Base-by-base conservation (phyloP, 2,329 filamentous ascomycete genomes). In the Talaromyces sp. region DNA sequence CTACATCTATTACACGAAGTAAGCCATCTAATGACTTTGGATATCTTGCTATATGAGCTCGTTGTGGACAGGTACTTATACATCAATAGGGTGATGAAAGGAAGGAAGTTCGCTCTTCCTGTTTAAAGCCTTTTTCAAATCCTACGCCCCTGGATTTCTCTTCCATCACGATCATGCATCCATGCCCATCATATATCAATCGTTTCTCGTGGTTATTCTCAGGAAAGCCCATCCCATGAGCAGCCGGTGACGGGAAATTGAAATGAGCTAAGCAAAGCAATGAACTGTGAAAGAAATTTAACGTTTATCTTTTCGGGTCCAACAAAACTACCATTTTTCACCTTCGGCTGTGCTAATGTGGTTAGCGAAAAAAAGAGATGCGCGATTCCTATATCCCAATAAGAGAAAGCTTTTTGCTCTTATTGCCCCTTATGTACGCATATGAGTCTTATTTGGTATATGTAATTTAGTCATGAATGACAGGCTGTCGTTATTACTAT, bases 1-100 rank as follows among this genome's bases (percentile, higher is more conserved):
- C 86, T 99, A 93, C 85, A 94, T 99, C 74, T 99, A 99, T 83
- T 99, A 97, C 82, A 97, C 90, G 66, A 98, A 97, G 88, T 89
- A 76, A 78, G 85, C 80, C 31, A 50, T 52, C n/a, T 22, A 22
- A 13, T 6, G 5, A 39, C 10, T 37, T 27, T 37, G n/a, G 1
- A 43, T n/a, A 3, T 47, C 22, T 19, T 62, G 33, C 22, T 54
- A 16, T 31, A n/a, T 24, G 10, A 2, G 35, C 24, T 35, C 22
- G 35, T 24, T 24, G 37, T 31, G 10, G 41, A 9, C 37, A 24
- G 57, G 16, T 60, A 27, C 31, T 52, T 33, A 22, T 52, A 31
- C 58, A 31, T 2, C 27, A 56, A 37, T 67, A 84, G 82, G 73
- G 90, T 94, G 57, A 82, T 93, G 80, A 92, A 93, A 83, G 91